These are phyloP conservation scores for Cryoendolithus antarcticus DNA, from an alignment of 2,329 filamentous ascomycete species.

Conservation along the genomic window DNA sequence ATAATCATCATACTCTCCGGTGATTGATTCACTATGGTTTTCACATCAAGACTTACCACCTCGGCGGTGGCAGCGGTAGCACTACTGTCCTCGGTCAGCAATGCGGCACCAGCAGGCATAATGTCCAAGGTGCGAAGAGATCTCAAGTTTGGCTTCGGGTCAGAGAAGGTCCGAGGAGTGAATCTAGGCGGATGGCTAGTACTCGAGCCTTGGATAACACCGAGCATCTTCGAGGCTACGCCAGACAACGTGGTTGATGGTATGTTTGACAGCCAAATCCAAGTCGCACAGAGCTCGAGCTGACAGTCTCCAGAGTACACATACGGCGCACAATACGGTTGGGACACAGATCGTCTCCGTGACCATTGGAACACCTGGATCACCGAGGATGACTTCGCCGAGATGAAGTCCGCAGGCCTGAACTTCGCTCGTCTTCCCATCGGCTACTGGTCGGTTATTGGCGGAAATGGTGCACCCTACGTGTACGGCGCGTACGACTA, in stretches of 20 bases:
- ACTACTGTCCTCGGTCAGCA: slow-evolving; percentile 13
- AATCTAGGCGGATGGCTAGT: slow-evolving; percentile 53
- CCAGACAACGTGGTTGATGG: slow-evolving; percentile 22
- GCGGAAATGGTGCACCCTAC: slow-evolving; percentile 38
- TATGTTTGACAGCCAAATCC: slow-evolving; percentile 40
- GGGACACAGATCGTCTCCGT: slow-evolving; percentile 25
- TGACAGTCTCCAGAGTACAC: slow-evolving; percentile 25
- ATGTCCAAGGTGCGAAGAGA: slow-evolving; percentile 10
- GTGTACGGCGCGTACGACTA: slow-evolving; percentile 40
- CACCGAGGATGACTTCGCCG: slow-evolving; percentile 41
- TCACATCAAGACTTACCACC: slow-evolving; percentile 6
- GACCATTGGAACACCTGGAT: slow-evolving; percentile 42
- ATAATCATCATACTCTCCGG: no score
- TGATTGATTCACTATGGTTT: slow-evolving; percentile 9
- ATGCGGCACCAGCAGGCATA: slow-evolving; percentile 11
- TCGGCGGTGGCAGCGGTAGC: slow-evolving; percentile 12
- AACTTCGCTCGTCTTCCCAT: slow-evolving; percentile 48
- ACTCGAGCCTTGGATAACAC: slow-evolving; percentile 53
- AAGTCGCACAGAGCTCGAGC: slow-evolving; percentile 36
- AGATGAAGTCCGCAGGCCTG: slow-evolving; percentile 45
- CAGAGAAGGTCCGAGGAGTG: slow-evolving; percentile 49
- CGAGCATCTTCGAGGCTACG: slow-evolving; percentile 42
- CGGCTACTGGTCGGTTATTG: slow-evolving; percentile 45
- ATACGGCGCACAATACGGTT: slow-evolving; percentile 8
- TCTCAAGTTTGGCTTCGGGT: slow-evolving; percentile 35